Evolutionary conservation across 2,329 filamentous ascomycete genomes (phyloP), one percentile per base, ranked within the genome.

Genomic region (Aspergillus sp.): DNA sequence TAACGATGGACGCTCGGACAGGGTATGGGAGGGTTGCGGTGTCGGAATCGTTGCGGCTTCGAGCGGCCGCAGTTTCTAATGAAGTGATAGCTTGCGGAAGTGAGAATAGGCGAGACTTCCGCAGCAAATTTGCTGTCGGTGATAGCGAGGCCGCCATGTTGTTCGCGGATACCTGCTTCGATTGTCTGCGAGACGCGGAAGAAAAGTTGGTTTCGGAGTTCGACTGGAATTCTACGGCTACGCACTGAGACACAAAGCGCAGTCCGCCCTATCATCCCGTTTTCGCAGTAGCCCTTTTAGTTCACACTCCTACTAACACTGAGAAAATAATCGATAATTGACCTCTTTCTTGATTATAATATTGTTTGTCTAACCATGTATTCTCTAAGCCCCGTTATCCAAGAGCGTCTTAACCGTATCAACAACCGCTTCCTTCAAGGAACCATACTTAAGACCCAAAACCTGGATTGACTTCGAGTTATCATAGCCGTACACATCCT

Each of bases 101-200:
- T 23, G 93, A 89, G 78, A 98, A 98, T 67, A 98, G 84, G 65
- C 93, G 90, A 58, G 93, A 98, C 59, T 87, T 86, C 74, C 93
- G 88, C 70, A 98, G 84, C 65, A 98, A 83, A 62, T 82, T 82
- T 55, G 85, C 84, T 53, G 85, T 84, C 35, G 86, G 86, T 60
- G 86, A 88, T 61, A 81, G 62, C 63, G 76, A 76, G 56, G 70
- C 68, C 59, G 76, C 73, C 78, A 80, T 80, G 62, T 68, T 68
- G 66, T 62, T 68, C 58, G 63, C 59, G 56, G 55, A 59, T 47
- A 64, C 63, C 63, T 62, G 57, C 58, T 58, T 60, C 50, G 56
- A 60, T 49, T 63, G 61, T 52, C 47, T 52, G 54, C 60, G 52
- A 60, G 57, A 51, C 19, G 55, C 62, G 63, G 59, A 68, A 70